Evolutionary conservation across 2,329 filamentous ascomycete species (phyloP).

Genomic region (Phialophora expanda): DNA sequence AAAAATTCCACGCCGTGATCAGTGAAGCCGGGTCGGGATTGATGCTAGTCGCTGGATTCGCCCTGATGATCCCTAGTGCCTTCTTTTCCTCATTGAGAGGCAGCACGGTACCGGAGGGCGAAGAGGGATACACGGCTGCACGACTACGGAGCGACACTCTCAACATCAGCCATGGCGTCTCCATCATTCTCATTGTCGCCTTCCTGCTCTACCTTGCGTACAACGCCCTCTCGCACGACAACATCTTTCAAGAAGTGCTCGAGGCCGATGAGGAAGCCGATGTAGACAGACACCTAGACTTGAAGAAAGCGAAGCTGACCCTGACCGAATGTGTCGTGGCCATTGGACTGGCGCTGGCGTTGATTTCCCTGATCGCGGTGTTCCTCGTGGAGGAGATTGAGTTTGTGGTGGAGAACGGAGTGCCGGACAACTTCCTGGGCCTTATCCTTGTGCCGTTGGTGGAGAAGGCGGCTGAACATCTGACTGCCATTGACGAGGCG

Average conservation of each 20-base stretch:
- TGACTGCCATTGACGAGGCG: constrained; percentile 83
- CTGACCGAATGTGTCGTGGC: constrained; percentile 73
- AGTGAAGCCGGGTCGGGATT: constrained; percentile 80
- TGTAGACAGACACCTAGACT: constrained; percentile 66
- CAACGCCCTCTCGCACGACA: constrained; percentile 77
- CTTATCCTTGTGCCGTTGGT: constrained; percentile 72
- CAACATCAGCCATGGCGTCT: constrained; percentile 71
- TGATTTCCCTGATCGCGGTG: constrained; percentile 75
- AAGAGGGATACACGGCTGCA: constrained; percentile 42
- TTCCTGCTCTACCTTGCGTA: constrained; percentile 73
- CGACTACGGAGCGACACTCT: constrained; percentile 61
- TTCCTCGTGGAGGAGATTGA: constrained; percentile 75
- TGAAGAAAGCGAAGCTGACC: constrained; percentile 70
- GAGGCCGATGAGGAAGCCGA: constrained; percentile 72
- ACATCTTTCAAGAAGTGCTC: constrained; percentile 76
- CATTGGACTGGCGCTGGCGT: constrained; percentile 66
- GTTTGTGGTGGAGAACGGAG: constrained; percentile 59
- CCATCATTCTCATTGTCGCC: constrained; percentile 72
- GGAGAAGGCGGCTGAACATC: constrained; percentile 84
- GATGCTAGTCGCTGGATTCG: constrained; percentile 74
- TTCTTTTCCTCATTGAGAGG: constrained; percentile 57
- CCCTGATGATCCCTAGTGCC: constrained; percentile 51
- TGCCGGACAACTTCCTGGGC: constrained; percentile 67
- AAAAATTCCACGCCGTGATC: constrained; percentile 74
- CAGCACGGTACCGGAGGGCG: constrained; percentile 51